Evolutionary conservation across 768 basidiomycete genomes (phyloP).

Genomic region (Leccinum obscurum): DNA sequence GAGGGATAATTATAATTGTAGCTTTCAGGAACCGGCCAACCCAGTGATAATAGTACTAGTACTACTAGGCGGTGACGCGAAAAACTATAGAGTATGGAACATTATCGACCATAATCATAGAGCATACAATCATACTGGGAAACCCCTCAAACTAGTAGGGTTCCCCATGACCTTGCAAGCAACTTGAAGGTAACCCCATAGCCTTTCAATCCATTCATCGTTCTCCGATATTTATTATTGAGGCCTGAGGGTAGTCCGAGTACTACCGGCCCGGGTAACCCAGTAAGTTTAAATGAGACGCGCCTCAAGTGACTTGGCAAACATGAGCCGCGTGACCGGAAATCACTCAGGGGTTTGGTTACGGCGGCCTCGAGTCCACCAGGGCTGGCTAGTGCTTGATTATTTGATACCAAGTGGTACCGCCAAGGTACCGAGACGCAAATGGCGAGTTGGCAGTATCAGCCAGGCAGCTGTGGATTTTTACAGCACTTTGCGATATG

Average conservation of each 20-base stretch:
- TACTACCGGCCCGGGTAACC: neutral
- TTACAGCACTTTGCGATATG: too few species aligned
- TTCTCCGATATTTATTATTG: too few species aligned
- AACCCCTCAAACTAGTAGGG: too few species aligned
- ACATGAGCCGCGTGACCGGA: neutral
- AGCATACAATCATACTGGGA: neutral
- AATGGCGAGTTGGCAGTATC: neutral
- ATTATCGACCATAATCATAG: neutral
- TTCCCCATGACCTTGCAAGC: too few species aligned
- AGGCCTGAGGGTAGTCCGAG: too few species aligned
- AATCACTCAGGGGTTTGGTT: constrained; percentile 7
- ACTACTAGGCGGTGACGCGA: too few species aligned
- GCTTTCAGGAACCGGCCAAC: too few species aligned
- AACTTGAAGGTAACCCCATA: too few species aligned
- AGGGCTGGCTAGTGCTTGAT: neutral
- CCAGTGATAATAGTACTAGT: too few species aligned
- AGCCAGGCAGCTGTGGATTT: neutral
- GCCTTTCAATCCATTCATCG: too few species aligned
- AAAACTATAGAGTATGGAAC: neutral
- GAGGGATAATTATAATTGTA: too few species aligned
- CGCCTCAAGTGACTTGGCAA: neutral
- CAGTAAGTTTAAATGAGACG: neutral
- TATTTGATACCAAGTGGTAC: neutral
- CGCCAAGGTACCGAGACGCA: neutral
- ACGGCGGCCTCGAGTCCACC: neutral